These are phyloP conservation scores for Chrysoporthe austroafricana DNA, from an alignment of 2,329 filamentous ascomycete species.

Conservation along the genomic window DNA sequence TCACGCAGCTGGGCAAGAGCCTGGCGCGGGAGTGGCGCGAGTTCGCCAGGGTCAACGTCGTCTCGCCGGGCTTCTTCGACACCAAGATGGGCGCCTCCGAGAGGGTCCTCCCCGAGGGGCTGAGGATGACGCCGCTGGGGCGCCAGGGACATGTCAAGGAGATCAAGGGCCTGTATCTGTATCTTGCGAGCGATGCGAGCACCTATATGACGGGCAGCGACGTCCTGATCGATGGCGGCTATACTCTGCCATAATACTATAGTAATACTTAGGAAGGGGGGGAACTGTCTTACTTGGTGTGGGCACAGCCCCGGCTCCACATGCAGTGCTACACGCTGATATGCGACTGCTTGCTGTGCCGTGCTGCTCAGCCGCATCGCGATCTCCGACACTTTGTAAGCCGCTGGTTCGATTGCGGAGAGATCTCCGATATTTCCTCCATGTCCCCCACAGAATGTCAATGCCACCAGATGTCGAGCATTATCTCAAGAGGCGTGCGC, in stretches of 20 bases:
- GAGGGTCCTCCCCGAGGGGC: constrained; percentile 48
- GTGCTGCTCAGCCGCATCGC: background rate
- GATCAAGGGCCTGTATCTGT: constrained; percentile 63
- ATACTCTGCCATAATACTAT: constrained; percentile 29
- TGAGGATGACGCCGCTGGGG: constrained; percentile 54
- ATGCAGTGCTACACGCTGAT: background rate
- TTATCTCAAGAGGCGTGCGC: no score
- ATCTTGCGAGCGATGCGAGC: constrained; percentile 55
- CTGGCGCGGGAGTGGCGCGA: constrained; percentile 53
- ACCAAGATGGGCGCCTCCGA: constrained; percentile 57
- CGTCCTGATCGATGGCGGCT: constrained; percentile 49
- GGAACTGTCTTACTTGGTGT: no score
- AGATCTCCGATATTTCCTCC: background rate
- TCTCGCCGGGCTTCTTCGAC: constrained; percentile 48
- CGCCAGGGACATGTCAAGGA: constrained; percentile 67
- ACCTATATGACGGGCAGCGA: constrained; percentile 56
- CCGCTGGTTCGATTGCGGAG: background rate
- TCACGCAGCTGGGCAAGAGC: constrained; percentile 59
- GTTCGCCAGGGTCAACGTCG: constrained; percentile 27
- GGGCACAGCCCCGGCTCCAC: background rate
- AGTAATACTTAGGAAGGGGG: background rate
- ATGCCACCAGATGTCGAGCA: background rate
- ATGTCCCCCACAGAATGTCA: background rate
- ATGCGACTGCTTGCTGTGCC: background rate
- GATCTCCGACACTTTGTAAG: background rate